Percentiles rank a stretch among this genome's conserved stretches.
Conservation (phyloP, 2,329 filamentous ascomycete species). For the Sarocladium brachiariae region DNA sequence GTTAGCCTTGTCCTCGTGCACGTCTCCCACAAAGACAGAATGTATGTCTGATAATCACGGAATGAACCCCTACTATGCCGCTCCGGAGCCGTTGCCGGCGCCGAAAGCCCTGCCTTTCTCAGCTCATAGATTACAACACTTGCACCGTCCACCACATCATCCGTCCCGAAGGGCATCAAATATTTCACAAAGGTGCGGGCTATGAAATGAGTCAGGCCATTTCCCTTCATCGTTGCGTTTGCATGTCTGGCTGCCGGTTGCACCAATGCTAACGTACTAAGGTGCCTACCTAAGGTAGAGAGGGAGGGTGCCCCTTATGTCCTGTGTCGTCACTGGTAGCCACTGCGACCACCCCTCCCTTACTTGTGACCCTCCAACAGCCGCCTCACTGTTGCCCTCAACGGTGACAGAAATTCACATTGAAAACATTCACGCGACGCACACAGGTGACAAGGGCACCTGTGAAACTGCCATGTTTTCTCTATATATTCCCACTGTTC, state of each 20-base stretch:
- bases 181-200: too few species aligned
- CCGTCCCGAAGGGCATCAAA: background rate
- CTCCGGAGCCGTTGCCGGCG: background rate
- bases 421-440: background rate
- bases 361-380: background rate
- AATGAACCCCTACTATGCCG: background rate
- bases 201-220: too few species aligned
- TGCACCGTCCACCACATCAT: too few species aligned
- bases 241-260: background rate
- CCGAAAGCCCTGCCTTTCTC: background rate
- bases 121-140: too few species aligned
- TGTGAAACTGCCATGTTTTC: background rate
- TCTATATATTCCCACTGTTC: background rate
- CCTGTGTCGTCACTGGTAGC: conserved; percentile 6
- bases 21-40: too few species aligned
- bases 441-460: background rate
- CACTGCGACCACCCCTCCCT: background rate
- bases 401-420: background rate
- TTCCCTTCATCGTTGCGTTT: background rate
- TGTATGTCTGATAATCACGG: too few species aligned
- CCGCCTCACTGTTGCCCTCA: background rate
- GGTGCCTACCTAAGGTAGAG: too few species aligned
- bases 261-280: too few species aligned
- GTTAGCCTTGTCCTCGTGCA: too few species aligned
- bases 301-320: conserved; percentile 1